Conservation (phyloP, 129 eudicot species). For the Centrapalus pauciflorus region DNA sequence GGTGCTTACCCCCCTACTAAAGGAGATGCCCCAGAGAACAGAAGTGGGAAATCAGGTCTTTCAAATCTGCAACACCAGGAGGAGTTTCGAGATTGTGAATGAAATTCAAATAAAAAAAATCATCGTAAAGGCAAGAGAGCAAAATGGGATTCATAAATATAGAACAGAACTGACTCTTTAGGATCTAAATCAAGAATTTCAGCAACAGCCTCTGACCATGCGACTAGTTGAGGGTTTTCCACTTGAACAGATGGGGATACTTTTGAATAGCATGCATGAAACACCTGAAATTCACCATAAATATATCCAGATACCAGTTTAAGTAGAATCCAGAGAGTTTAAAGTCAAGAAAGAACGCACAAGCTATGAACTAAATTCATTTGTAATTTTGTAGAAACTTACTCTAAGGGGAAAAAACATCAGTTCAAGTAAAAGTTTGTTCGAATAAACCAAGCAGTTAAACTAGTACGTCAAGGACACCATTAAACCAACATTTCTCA, state of each 20-base stretch:
- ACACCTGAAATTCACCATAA: conserved; percentile 47
- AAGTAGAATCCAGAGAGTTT: not conserved
- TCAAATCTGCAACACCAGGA: conserved; percentile 51
- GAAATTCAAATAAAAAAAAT: not conserved
- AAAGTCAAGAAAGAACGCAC: not conserved
- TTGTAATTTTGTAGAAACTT: not conserved
- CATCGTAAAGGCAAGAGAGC: not conserved
- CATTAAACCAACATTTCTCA: not conserved
- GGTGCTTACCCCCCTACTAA: conserved; percentile 73
- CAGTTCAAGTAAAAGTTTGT: no score
- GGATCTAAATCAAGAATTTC: conserved; percentile 77
- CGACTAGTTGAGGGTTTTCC: conserved; percentile 88
- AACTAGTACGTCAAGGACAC: no score
- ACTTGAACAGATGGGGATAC: conserved; percentile 89
- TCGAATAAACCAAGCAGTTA: no score
- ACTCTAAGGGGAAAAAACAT: no score
- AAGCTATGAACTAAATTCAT: not conserved
- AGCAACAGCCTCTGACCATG: conserved; percentile 91
- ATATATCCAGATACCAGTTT: not conserved
- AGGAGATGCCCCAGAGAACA: conserved; percentile 82
- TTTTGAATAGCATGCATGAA: conserved; percentile 83
- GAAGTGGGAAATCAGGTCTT: conserved; percentile 75
- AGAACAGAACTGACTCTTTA: conserved; percentile 58
- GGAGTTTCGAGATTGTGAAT: not conserved
- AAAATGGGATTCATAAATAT: not conserved